Evolutionary conservation across 495 filamentous ascomycete genomes (phyloP).

Genomic region (Arthonia radiata): DNA sequence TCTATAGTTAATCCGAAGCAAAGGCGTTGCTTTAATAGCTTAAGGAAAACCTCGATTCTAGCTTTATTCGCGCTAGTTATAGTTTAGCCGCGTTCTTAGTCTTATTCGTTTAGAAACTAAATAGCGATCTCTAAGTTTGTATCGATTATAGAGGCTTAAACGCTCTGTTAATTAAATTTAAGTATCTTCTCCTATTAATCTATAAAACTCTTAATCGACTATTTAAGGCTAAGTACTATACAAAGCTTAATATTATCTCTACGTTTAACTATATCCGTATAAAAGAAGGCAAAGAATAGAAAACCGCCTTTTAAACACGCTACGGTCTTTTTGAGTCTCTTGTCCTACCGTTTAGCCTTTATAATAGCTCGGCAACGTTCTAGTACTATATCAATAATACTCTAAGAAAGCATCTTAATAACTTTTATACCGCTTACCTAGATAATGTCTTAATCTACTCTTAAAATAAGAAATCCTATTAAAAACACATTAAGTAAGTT

Average conservation of each 20-base stretch:
- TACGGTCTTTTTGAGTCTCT: conserved; percentile 10
- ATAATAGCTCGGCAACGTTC: conserved; percentile 9
- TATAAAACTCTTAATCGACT: conserved; percentile 6
- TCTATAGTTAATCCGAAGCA: too few species aligned
- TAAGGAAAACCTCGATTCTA: conserved; percentile 3
- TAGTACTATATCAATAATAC: conserved; percentile 12
- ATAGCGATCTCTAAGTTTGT: conserved; percentile 7
- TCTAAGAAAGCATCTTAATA: conserved; percentile 8
- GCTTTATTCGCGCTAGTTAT: conserved; percentile 8
- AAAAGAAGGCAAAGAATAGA: conserved; percentile 9
- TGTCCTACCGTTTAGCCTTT: conserved; percentile 10
- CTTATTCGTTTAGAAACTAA: conserved; percentile 7
- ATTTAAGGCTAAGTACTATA: conserved; percentile 6
- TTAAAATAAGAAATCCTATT: conserved; percentile 7
- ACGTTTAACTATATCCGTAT: conserved; percentile 18
- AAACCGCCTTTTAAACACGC: conserved; percentile 14
- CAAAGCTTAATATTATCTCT: conserved; percentile 11
- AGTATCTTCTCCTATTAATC: conserved; percentile 9
- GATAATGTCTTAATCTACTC: conserved; percentile 16
- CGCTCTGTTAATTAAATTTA: conserved; percentile 4
- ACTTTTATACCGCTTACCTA: conserved; percentile 12
- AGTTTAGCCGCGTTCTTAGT: conserved; percentile 4
- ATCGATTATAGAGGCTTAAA: conserved; percentile 11
- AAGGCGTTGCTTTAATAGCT: too few species aligned
- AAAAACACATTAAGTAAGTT: conserved; percentile 7